Evolutionary conservation across 2,329 filamentous ascomycete genomes (phyloP), one percentile per base, ranked within the genome.

Genomic region (Penicillium sp.): DNA sequence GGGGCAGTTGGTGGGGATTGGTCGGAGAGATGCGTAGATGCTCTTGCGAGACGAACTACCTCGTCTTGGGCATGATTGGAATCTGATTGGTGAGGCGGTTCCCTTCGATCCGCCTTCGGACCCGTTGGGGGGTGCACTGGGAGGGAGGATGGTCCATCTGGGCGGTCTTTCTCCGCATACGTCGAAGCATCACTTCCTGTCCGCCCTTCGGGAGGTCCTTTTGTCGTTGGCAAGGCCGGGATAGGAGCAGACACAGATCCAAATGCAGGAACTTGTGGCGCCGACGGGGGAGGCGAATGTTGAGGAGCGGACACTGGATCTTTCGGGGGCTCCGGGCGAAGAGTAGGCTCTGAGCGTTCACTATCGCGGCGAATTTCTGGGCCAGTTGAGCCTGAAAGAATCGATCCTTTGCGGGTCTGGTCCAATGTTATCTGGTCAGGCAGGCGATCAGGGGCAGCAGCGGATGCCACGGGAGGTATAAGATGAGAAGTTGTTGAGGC

Each of bases 241-340:
- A 66, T 63, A 10, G 66, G 64, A 10, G 68, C 59, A 17, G 66
- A 58, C 9, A 75, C 62, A 3, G 71, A 74, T 17, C 72, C 73
- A 64, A 75, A 75, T 2, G 73, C 72, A 23, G 73, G 73, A 7
- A 75, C 72, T 43, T 75, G 73, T n/a, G 73, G 72, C 42, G 66
- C 69, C 12, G 72, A 66, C 21, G 70, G 70, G n/a, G 36, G 36
- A 40, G 36, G 36, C 21, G 36, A 40, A n/a, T 40, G 21, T 26
- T 26, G 36, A 40, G 36, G 36, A 26, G 10, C 36, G 10, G 36
- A 40, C 15, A 7, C 23, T 10, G 36, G 21, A 4, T 71, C 68
- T 40, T 70, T 68, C 7, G 56, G 27, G 2, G 52, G 44, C 29
- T 73, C 69, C 15, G 64, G 48, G 17, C 66, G 68, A 12, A 61